Evolutionary conservation across 2,329 filamentous ascomycete species (phyloP).

Genomic region (Colletotrichum graminicola): DNA sequence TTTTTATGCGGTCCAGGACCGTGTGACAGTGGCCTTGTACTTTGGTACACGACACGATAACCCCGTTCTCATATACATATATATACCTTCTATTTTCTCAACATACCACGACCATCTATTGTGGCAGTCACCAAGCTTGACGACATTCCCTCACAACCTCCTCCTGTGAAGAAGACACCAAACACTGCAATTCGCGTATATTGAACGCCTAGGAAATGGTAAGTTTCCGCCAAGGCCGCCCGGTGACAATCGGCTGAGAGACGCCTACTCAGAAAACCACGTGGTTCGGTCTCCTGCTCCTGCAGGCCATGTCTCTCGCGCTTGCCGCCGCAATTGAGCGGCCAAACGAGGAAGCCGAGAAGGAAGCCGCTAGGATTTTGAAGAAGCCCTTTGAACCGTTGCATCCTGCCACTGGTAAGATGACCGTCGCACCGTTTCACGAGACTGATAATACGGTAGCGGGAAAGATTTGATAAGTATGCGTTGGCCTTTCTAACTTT

Average conservation of each 20-base stretch:
- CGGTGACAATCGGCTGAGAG: background rate
- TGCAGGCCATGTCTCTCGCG: background rate
- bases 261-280: background rate
- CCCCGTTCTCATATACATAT: background rate
- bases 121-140: too few relatives aligned
- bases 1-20: too few relatives aligned
- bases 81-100: background rate
- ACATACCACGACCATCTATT: background rate
- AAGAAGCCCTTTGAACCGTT: background rate
- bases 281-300: background rate
- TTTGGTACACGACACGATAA: background rate
- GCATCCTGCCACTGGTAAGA: background rate
- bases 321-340: background rate
- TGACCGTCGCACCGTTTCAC: background rate
- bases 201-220: background rate
- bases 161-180: too few relatives aligned
- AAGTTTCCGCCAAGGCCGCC: background rate
- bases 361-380: background rate
- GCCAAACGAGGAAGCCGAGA: background rate
- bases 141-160: background rate
- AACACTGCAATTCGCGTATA: background rate
- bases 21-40: background rate
- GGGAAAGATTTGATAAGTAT: too few relatives aligned
- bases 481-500: too few relatives aligned
- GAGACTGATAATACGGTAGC: background rate